A percentile compares a stretch with the other conserved stretches of the same genome.
These are phyloP conservation scores for Diaporthe vexans DNA, from an alignment of 2,329 filamentous ascomycete species.

Conservation along the genomic window DNA sequence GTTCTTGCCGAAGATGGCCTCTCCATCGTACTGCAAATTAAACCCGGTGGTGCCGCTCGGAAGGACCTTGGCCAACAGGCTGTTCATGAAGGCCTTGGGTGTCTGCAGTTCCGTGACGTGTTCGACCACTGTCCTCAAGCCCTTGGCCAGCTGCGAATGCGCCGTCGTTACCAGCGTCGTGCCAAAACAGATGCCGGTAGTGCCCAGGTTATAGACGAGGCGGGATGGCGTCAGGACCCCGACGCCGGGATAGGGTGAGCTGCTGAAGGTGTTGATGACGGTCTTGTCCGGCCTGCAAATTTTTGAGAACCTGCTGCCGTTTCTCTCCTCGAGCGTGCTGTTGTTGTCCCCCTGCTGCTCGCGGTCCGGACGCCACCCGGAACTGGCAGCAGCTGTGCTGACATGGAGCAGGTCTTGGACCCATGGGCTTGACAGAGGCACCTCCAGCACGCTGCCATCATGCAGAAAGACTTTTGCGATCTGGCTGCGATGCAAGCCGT, in stretches of 20 bases:
- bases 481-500: no score
- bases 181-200: background rate
- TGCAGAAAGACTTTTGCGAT: no score
- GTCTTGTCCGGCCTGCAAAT: background rate
- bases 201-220: slow-evolving; percentile 1
- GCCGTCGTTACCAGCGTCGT: background rate
- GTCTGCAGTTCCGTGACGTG: slow-evolving; percentile 1
- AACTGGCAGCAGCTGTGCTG: no score
- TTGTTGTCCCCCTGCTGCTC: no score
- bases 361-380: no score
- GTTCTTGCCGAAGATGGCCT: background rate
- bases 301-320: background rate
- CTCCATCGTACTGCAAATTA: background rate
- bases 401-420: no score
- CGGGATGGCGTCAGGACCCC: background rate
- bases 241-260: slow-evolving; percentile 1
- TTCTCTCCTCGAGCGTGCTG: background rate
- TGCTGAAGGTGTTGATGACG: background rate
- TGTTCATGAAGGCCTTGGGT: background rate
- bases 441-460: no score
- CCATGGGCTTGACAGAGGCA: no score
- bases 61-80: background rate
- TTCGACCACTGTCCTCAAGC: background rate
- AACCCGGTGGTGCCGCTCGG: background rate
- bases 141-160: background rate